phyloP scores from a whole-genome alignment of 345 rosid species.

The Lepidium africanum region DNA sequence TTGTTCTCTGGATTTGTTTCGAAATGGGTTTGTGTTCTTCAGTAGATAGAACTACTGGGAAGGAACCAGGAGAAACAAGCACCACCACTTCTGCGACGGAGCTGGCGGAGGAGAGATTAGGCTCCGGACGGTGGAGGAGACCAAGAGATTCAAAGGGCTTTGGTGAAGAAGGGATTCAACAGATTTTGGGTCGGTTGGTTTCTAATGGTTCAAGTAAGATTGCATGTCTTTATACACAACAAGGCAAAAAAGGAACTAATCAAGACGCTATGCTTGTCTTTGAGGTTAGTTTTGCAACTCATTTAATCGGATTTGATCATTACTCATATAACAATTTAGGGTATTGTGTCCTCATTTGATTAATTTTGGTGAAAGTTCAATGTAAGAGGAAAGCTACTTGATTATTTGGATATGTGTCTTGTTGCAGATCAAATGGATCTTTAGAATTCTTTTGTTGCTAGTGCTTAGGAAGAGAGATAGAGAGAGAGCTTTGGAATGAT shows the following conservation, averaged over 20 bases:
- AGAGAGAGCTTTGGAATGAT: conserved; percentile 16
- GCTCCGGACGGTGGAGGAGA: conserved; percentile 49
- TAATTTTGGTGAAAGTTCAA: neutral
- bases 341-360: neutral
- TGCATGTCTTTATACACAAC: conserved; percentile 85
- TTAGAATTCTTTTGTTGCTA: conserved; percentile 9
- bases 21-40: conserved; percentile 78
- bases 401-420: neutral
- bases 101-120: conserved; percentile 12
- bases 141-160: conserved; percentile 29
- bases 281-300: conserved; percentile 50
- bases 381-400: neutral
- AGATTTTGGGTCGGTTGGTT: conserved; percentile 49
- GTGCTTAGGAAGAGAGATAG: conserved; percentile 11
- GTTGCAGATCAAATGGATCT: conserved; percentile 1
- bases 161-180: conserved; percentile 35
- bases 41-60: conserved; percentile 34
- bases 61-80: conserved; percentile 20
- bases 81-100: conserved; percentile 18
- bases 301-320: neutral
- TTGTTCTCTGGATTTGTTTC: neutral
- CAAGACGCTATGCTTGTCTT: conserved; percentile 97
- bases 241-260: conserved; percentile 94
- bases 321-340: neutral
- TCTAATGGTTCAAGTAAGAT: conserved; percentile 51